Base-by-base conservation (phyloP, 805 yeast genomes). In the Metschnikowia noctiluminum region DNA sequence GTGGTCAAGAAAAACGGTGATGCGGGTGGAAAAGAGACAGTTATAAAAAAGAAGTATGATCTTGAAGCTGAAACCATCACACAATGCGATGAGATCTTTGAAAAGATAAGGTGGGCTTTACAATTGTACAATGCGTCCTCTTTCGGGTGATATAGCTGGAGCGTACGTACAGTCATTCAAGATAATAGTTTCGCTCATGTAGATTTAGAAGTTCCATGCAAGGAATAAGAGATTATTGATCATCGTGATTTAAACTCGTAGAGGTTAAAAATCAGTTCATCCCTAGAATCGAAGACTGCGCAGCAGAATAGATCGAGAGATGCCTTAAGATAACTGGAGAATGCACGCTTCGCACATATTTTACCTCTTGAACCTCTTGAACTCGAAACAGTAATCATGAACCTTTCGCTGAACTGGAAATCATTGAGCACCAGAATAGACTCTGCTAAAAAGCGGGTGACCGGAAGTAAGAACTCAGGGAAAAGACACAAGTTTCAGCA, bases 21-120 rank as follows among this genome's bases (percentile, higher is more conserved):
- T 38, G 45, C 50, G 15, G 57, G 60, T 1, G 55, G 60, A 2
- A 76, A 77, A 64, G 87, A 87, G 58, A 70, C 81, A 0, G 77
- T 77, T 2, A 85, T 87, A 2, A 79, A 85, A 31, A 90, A 91
- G 64, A 80, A 94, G 58, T 91, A 92, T 63, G 95, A 89, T 58
- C 76, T 92, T 49, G 97, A 91, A 59, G 94, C 96, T 0, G 72
- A 73, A 6, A 78, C 75, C 40, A 70, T 76, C 0, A 62, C 63
- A 2, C 86, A 86, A 49, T 81, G 94, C 40, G 76, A 74, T 35
- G 96, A 87, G 53, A 91, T 92, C 46, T 85, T 92, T 8, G 71
- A 77, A n/a, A 84, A 85, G 57, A 73, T 92, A 41, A 76, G 77
- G 42, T 75, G 78, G 60, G 74, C 87, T 32, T 68, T 80, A 35